Evolutionary conservation across 1,284 basidiomycete genomes (phyloP).

Genomic region (Earliella scabrosa): DNA sequence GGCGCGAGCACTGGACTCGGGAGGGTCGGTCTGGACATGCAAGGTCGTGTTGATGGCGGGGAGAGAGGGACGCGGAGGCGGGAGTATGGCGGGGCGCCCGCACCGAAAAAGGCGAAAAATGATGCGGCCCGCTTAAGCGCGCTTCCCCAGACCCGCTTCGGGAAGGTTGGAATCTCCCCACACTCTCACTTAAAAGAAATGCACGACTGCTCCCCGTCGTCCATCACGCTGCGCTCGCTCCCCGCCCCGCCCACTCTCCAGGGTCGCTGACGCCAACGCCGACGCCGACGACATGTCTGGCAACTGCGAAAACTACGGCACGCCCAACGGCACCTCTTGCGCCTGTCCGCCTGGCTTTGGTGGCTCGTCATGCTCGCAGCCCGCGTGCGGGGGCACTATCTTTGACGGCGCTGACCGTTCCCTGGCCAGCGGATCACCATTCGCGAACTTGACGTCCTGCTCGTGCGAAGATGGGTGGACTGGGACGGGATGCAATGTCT

Average conservation of each 20-base stretch:
- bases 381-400: conserved; percentile 79
- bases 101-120: not conserved
- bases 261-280: not conserved
- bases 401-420: conserved; percentile 70
- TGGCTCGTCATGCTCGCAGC: conserved; percentile 67
- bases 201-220: not conserved
- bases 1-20: no score
- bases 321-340: conserved; percentile 58
- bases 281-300: conserved; percentile 11
- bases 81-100: conserved; percentile 8
- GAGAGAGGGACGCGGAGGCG: not conserved
- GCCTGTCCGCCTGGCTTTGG: conserved; percentile 81
- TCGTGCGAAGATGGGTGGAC: conserved; percentile 74
- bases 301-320: conserved; percentile 73
- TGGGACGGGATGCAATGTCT: conserved; percentile 81
- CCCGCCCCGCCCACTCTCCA: not conserved
- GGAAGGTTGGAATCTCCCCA: conserved; percentile 10
- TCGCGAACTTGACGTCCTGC: conserved; percentile 71
- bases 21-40: no score
- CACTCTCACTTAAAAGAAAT: conserved; percentile 1
- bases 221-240: not conserved
- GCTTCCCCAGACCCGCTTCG: not conserved
- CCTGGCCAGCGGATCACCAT: conserved; percentile 46
- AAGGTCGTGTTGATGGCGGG: not conserved
- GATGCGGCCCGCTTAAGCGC: conserved; percentile 1